Conservation (phyloP, 208 protist genomes). For the Plasmodiophora brassicae region DNA sequence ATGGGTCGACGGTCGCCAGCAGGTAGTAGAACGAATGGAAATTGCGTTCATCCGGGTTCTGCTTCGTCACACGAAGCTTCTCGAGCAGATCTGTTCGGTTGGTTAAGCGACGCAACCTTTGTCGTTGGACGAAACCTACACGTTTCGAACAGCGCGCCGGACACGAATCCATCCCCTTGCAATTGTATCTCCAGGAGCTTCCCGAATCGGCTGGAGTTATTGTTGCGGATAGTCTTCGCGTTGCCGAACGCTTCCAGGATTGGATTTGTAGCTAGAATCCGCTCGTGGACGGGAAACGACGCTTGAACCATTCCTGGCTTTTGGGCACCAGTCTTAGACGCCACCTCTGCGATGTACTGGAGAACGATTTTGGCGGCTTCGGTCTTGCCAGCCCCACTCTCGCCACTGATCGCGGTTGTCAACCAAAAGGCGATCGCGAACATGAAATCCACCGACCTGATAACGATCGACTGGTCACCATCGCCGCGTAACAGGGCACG, state of each 20-base stretch:
- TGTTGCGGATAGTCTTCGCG: conserved; percentile 68
- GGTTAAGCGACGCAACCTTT: no score
- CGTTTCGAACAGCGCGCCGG: background rate
- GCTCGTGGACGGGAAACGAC: conserved; percentile 51
- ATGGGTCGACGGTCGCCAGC: background rate
- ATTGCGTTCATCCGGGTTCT: conserved; percentile 22
- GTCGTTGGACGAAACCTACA: no score
- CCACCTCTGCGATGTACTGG: conserved; percentile 46
- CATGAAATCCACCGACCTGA: background rate
- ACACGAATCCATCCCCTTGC: conserved; percentile 26
- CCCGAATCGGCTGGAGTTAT: conserved; percentile 68
- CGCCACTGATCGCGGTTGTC: conserved; percentile 1
- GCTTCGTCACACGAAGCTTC: conserved; percentile 24
- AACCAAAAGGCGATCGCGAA: no score
- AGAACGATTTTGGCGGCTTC: conserved; percentile 63
- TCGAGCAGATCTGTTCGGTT: no score
- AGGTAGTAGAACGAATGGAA: conserved; percentile 39
- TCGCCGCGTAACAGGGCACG: conserved; percentile 6
- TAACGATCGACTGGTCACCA: background rate
- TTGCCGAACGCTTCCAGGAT: conserved; percentile 72
- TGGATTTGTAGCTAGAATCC: conserved; percentile 52
- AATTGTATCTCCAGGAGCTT: conserved; percentile 72
- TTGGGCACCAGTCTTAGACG: background rate
- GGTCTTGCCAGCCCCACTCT: conserved; percentile 64
- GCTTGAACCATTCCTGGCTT: background rate